These are phyloP conservation scores for Acmispon strigosus DNA, from an alignment of 306 rosid genomes.

Conservation along the genomic window DNA sequence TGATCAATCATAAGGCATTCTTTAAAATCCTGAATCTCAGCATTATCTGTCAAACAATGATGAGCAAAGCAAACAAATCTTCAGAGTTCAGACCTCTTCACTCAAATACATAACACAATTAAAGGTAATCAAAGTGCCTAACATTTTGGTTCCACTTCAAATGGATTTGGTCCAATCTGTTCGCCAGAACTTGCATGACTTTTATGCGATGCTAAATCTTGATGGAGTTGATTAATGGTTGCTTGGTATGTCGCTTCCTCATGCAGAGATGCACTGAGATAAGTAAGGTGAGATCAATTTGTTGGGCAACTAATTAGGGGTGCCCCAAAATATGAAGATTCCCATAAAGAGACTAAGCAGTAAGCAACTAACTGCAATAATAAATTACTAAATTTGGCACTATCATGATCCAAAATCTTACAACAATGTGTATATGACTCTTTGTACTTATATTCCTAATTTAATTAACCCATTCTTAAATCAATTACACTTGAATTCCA, in stretches of 20 bases:
- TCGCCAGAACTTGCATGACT: constrained; percentile 51
- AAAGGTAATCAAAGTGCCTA: constrained; percentile 22
- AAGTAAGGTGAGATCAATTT: not conserved
- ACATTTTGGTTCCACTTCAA: constrained; percentile 68
- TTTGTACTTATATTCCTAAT: not conserved
- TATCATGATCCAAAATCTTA: too few species aligned
- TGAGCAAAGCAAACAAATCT: constrained; percentile 1
- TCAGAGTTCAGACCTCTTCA: not conserved
- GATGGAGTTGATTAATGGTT: constrained; percentile 39
- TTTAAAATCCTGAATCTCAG: constrained; percentile 65
- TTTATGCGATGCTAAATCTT: constrained; percentile 54
- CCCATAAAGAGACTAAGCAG: not conserved
- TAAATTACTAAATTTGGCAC: too few species aligned
- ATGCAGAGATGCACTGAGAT: constrained; percentile 38
- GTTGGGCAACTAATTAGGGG: not conserved
- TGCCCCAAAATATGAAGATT: not conserved
- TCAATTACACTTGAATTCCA: not conserved
- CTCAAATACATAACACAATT: not conserved
- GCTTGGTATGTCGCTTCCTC: constrained; percentile 50
- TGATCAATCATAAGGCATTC: constrained; percentile 63
- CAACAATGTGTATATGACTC: too few species aligned
- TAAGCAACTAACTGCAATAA: not conserved
- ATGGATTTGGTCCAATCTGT: constrained; percentile 48
- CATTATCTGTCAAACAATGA: constrained; percentile 34
- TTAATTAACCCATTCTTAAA: not conserved